Evolutionary conservation across 352 stramenopile species (phyloP), one percentile per base, ranked within the genome.

Genomic region (Phytophthora litchii): DNA sequence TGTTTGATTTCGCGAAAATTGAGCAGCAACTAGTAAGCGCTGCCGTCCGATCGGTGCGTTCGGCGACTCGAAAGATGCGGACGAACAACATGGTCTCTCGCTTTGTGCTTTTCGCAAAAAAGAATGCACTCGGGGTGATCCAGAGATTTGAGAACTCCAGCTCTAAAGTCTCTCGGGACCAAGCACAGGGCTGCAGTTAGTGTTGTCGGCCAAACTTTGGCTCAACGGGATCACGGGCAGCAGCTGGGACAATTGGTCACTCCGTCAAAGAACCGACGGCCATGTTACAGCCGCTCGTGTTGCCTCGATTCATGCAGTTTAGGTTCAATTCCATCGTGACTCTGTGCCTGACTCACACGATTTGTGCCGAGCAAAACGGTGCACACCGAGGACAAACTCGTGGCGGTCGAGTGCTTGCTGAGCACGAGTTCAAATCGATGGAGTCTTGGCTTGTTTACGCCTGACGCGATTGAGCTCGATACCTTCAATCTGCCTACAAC

Each of bases 341-440:
- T 61, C 44, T 67, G 51, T 50, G 19, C 55, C 49, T 65, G 58
- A 65, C 64, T 72, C 64, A 70, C 45, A 41, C 32, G 60, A 67
- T 63, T 60, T 49, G 49, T 50, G 16, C 19, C 11, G 40, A 50
- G 41, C 23, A 53, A 37, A 64, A 42, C 38, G 34, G 32, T 25
- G 46, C 19, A 29, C 17, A 55, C 27, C 35, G 29, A 55, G 17
- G 25, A 50, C 35, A 36, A 57, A 58, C 29, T 60, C 53, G 25
- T 68, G 51, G 64, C 35, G 41, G 14, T 16, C 37, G 37, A 56
- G 34, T 35, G 32, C 20, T 53, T 47, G 43, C 4, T 38, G 20
- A 52, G 35, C 48, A 32, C 38, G 55, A 41, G 10, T 54, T 64
- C 65, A 74, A 74, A 74, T 74, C 65, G 41, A 46, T 21, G 12